Evolutionary conservation across 768 basidiomycete genomes (phyloP).

Genomic region (Infundibulicybe gibba): DNA sequence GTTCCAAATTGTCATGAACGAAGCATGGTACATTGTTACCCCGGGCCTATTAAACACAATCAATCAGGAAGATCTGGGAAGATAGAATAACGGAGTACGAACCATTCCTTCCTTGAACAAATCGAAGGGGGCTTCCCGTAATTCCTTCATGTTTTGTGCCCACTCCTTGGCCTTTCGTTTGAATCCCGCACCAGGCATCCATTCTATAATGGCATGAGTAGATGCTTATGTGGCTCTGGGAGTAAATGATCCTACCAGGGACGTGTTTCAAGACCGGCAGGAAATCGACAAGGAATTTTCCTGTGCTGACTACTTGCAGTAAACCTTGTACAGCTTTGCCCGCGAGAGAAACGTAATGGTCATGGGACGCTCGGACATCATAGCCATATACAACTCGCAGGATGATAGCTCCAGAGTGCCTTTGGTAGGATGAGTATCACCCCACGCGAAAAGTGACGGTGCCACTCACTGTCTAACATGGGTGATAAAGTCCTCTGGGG

Average conservation of each 20-base stretch:
- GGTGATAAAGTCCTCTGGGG: slow-evolving; percentile 21
- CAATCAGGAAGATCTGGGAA: too few species aligned
- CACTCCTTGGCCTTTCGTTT: slow-evolving; percentile 22
- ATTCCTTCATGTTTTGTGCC: slow-evolving; percentile 12
- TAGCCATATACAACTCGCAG: slow-evolving; percentile 39
- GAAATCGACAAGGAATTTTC: slow-evolving; percentile 36
- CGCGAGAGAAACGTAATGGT: slow-evolving; percentile 29
- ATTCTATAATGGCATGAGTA: slow-evolving; percentile 14
- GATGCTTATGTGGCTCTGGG: not conserved
- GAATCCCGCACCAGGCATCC: slow-evolving; percentile 35
- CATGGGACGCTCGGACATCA: slow-evolving; percentile 25
- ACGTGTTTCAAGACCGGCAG: slow-evolving; percentile 26
- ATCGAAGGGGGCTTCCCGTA: slow-evolving; percentile 24
- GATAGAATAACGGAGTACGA: not conserved
- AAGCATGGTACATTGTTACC: too few species aligned
- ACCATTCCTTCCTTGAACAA: slow-evolving; percentile 22
- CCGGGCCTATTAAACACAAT: too few species aligned
- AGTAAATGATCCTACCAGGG: slow-evolving; percentile 15
- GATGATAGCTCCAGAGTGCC: slow-evolving; percentile 28
- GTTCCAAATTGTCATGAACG: slow-evolving; percentile 1
- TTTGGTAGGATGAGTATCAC: slow-evolving; percentile 4
- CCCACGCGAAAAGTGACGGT: not conserved
- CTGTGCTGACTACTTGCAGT: slow-evolving; percentile 28
- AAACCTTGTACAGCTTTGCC: slow-evolving; percentile 16
- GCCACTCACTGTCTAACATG: slow-evolving; percentile 25